Percentiles rank a stretch among this genome's conserved stretches.
phyloP scores from a whole-genome alignment of 1,139 yeast genomes.

The Eremothecium gossypii region DNA sequence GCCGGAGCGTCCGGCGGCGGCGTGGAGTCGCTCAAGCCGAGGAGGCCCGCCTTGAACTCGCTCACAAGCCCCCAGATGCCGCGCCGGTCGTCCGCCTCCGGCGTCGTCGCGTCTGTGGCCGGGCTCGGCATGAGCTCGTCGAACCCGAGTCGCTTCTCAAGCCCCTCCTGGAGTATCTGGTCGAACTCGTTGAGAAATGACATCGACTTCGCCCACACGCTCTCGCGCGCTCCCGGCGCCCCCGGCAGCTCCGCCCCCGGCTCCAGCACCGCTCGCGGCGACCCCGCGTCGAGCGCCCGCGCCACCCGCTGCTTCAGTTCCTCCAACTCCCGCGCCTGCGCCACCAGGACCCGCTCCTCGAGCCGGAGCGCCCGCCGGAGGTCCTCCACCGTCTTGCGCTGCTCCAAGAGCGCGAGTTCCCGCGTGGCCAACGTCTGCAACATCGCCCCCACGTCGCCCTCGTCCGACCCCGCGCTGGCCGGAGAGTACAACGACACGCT shows the following conservation, averaged over 20 bases:
- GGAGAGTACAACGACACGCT: constrained; percentile 9
- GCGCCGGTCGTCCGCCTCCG: not conserved
- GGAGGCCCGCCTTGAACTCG: constrained; percentile 6
- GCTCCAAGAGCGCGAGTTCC: constrained; percentile 27
- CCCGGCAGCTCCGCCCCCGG: not conserved
- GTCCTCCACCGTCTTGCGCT: constrained; percentile 28
- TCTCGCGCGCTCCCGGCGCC: constrained; percentile 11
- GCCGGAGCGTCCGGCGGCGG: not conserved
- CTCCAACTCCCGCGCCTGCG: constrained; percentile 20
- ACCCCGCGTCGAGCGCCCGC: constrained; percentile 9
- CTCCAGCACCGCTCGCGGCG: not conserved
- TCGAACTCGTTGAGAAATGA: constrained; percentile 61
- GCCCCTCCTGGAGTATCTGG: constrained; percentile 53
- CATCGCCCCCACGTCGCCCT: constrained; percentile 12
- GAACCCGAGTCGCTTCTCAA: constrained; percentile 44
- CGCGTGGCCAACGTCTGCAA: constrained; percentile 26
- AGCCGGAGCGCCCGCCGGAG: constrained; percentile 18
- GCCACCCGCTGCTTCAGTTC: constrained; percentile 22
- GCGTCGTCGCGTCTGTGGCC: not conserved
- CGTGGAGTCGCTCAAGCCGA: constrained; percentile 2
- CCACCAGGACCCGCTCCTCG: constrained; percentile 21
- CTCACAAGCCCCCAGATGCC: constrained; percentile 6
- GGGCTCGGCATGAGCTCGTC: constrained; percentile 15
- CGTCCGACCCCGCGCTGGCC: constrained; percentile 3
- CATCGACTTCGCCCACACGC: constrained; percentile 46